Evolutionary conservation across 2,329 filamentous ascomycete genomes (phyloP).

Genomic region (Elsinoe fawcettii): DNA sequence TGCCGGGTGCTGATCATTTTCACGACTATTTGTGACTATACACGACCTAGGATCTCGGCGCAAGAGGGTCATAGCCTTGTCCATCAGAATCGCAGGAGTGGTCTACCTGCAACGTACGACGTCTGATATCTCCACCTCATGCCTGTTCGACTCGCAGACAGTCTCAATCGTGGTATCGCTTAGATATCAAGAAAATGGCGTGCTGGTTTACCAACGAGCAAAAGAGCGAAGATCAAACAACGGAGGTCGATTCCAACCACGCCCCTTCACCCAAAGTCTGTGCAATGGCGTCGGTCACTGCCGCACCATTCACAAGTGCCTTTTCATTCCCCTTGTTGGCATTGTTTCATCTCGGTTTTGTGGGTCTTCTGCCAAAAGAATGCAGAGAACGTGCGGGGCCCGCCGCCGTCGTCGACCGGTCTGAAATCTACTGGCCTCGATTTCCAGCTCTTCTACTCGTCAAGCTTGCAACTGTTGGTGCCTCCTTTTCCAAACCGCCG

Average conservation of each 20-base stretch:
- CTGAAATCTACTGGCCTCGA: neutral
- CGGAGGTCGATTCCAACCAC: neutral
- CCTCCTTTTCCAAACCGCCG: conserved; percentile 11
- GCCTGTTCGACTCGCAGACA: neutral
- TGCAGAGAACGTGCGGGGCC: conserved; percentile 1
- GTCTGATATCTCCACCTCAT: neutral
- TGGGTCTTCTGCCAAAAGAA: neutral
- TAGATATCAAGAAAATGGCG: neutral
- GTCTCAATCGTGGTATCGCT: neutral
- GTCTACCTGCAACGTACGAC: neutral
- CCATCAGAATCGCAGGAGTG: neutral
- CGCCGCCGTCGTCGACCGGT: neutral
- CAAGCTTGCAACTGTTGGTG: conserved; percentile 1
- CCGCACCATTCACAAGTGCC: conserved; percentile 10
- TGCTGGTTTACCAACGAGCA: neutral
- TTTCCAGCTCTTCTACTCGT: neutral
- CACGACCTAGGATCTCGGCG: neutral
- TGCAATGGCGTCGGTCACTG: conserved; percentile 9
- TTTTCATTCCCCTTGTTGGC: neutral
- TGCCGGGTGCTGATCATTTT: no score
- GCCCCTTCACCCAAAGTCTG: neutral
- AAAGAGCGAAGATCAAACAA: neutral
- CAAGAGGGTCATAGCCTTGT: neutral
- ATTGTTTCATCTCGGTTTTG: conserved; percentile 9
- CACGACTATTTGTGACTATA: no score